These are phyloP conservation scores for maize (Zea mays) DNA, from an alignment of 176 grass and related monocot species.

Conservation along the genomic window DNA sequence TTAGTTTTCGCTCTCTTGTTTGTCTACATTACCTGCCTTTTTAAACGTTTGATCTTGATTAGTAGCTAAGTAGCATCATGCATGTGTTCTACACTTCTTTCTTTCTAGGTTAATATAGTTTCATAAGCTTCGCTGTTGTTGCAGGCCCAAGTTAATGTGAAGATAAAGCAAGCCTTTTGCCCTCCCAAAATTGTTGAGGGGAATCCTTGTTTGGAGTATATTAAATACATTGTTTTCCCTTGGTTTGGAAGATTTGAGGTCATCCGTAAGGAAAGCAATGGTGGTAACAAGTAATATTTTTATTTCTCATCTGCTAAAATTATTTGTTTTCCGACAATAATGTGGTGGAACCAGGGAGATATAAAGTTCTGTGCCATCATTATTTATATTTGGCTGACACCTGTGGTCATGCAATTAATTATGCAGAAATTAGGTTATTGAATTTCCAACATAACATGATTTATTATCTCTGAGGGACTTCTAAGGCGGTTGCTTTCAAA, in stretches of 20 bases:
- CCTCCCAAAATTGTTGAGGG: constrained; percentile 75
- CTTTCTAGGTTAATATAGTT: not conserved
- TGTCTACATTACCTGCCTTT: not conserved
- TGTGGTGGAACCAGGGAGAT: not conserved
- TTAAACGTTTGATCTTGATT: not conserved
- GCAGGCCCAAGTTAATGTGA: constrained; percentile 85
- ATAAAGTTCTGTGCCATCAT: not conserved
- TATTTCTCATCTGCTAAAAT: constrained; percentile 4
- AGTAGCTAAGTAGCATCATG: too few species aligned
- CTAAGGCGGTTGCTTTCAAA: constrained; percentile 41
- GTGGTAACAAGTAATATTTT: constrained; percentile 75
- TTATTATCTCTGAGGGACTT: not conserved
- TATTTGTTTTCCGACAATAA: not conserved
- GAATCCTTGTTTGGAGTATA: constrained; percentile 87
- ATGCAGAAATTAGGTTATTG: not conserved
- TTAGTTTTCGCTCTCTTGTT: not conserved
- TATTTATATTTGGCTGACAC: not conserved
- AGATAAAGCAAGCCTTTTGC: constrained; percentile 94
- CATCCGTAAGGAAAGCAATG: constrained; percentile 62
- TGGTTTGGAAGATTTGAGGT: constrained; percentile 87
- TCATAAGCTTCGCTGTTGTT: too few species aligned
- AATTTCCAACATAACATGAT: not conserved
- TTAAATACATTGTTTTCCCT: constrained; percentile 89
- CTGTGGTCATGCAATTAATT: not conserved
- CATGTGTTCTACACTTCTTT: not conserved